Base-by-base conservation (phyloP, 2,329 filamentous ascomycete genomes). In the Colletotrichum cereale region DNA sequence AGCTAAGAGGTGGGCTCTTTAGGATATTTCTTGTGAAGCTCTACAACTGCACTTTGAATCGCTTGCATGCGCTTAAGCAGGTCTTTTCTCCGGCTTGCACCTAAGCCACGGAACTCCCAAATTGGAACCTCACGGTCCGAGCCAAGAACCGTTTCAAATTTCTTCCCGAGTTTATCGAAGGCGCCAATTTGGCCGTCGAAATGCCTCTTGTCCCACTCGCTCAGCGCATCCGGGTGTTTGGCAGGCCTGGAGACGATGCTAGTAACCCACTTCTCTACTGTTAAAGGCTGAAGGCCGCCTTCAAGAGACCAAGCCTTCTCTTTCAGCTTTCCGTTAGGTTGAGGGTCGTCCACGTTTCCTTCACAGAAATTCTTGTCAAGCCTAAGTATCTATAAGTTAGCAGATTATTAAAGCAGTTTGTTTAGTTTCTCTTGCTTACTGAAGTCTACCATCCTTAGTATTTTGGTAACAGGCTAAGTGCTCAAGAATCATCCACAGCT, bases 151-250 rank as follows among this genome's bases (percentile, higher is more conserved):
- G 4, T 16, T 14, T 53, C 50, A 18, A 53, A 53, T 10, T 5
- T 1, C 50, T 53, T 53, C 29, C 50, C 50, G 12, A 53, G 29
- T 29, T 18, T 11, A 53, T 24, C n/a, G 11, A 53, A 53, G 50
- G n/a, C 50, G 11, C 50, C 50, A 18, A 53, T 53, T 10, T 53
- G 50, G 26, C 50, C 50, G 50, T 53, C 50, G 18, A 53, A 53
- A 31, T 53, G 50, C 50, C 34, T 53, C 7, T 24, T 26, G 21
- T 53, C 50, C 50, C 50, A 53, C n/a, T 12, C 50, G 26, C 50
- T 53, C 5, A 53, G 50, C 24, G 50, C 50, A 53, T 53, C 50
- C 18, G 11, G 50, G 26, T 18, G 14, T 42, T 2, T 10, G 5
- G 40, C 40, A 31, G 50, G 26, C 7, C 18, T 5, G 26, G 26